phyloP scores from a whole-genome alignment of 129 eudicot genomes.

The Centella asiatica region DNA sequence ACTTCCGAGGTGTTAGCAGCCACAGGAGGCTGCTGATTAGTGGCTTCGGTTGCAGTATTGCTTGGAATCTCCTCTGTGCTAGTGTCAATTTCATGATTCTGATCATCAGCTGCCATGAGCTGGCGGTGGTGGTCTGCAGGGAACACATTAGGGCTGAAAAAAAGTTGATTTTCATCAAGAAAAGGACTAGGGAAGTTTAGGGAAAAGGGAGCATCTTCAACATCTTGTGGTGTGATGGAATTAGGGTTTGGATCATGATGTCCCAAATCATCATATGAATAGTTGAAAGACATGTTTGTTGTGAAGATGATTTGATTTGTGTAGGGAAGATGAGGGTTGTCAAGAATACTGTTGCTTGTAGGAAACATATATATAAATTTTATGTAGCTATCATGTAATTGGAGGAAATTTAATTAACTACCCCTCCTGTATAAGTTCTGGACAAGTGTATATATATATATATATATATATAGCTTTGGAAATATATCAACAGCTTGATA shows the following conservation, averaged over 20 bases:
- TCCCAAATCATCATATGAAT: neutral
- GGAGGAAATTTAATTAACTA: neutral
- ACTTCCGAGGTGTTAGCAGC: slow-evolving; percentile 13
- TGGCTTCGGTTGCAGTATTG: neutral
- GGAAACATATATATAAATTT: neutral
- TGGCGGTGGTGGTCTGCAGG: slow-evolving; percentile 4
- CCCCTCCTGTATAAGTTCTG: neutral
- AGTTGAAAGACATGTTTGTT: neutral
- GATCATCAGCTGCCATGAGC: slow-evolving; percentile 8
- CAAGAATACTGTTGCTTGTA: neutral
- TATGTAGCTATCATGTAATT: neutral
- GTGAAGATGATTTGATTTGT: neutral
- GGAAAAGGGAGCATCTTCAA: slow-evolving; percentile 25
- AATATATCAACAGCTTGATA: no score
- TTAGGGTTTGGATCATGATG: slow-evolving; percentile 9
- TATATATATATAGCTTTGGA: no score
- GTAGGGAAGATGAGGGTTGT: neutral
- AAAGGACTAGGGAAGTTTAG: slow-evolving; percentile 32
- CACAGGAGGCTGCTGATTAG: neutral
- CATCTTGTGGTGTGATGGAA: slow-evolving; percentile 14
- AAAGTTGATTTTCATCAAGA: slow-evolving; percentile 13
- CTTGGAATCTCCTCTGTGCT: neutral
- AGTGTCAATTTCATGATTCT: neutral
- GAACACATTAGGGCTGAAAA: slow-evolving; percentile 9
- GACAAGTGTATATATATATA: no score